Evolutionary conservation across 2,329 filamentous ascomycete genomes (phyloP), one percentile per base, ranked within the genome.

Genomic region (Diaporthe batatas): DNA sequence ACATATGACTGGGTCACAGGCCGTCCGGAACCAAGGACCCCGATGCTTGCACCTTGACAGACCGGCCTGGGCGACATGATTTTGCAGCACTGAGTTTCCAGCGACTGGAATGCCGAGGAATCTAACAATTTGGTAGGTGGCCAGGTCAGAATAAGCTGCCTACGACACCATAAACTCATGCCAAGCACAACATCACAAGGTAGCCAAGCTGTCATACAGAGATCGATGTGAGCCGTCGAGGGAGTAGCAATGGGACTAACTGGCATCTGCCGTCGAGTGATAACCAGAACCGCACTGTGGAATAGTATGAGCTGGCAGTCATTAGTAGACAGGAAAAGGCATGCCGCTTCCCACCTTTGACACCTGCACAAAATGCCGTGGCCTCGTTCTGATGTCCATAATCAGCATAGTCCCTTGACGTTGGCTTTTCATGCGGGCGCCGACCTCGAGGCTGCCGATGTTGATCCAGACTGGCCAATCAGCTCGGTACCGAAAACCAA

Each of bases 391-490:
- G 29, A 42, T 25, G 11, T 44, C 44, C 42, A 44, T 34, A 70
- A 70, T 53, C 55, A 62, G 42, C 64, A 62, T 58, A 68, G 44
- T 23, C 25, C 25, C 62, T 47, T 32, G 54, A 62, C 44, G 32
- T 49, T 32, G 44, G 39, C 34, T 39, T 32, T 42, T 59, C 54
- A 47, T 49, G 68, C 68, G 44, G 36, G 68, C 68, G 57, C 32
- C 68, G 47, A 54, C 68, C 55, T 62, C 68, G n/a, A 62, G 47
- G 62, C 62, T 67, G 47, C 62, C 47, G 62, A 39, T 53, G 44
- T 62, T 59, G n/a, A 62, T 32, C 68, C 39, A 44, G 54, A 68
- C 32, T 39, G n/a, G 25, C 64, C 65, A 59, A 69, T 69, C 64
- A 72, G 54, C 23, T 54, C 49, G 23, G 49, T 49, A 51, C 29